Percentiles rank a stretch among this genome's conserved stretches.
These are phyloP conservation scores for Chrysophaeum taylorii DNA, from an alignment of 352 stramenopile species.

Conservation along the genomic window DNA sequence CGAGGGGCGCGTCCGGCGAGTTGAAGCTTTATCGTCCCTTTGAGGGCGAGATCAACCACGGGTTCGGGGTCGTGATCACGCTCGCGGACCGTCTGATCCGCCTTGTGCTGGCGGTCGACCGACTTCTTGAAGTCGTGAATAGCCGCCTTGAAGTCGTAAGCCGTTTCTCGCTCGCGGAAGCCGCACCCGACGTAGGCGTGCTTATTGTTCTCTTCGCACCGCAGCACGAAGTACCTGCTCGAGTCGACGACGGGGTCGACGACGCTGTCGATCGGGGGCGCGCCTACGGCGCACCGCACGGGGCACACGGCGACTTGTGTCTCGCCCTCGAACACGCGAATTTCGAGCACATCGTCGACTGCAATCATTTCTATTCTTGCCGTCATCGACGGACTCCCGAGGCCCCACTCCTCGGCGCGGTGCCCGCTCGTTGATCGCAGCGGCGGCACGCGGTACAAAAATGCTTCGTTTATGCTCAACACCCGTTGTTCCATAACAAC, in stretches of 20 bases:
- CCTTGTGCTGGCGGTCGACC: background rate
- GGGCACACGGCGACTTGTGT: background rate
- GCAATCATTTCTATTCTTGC: background rate
- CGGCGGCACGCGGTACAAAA: conserved; percentile 10
- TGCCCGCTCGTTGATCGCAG: background rate
- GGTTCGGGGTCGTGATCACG: background rate
- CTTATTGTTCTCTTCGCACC: background rate
- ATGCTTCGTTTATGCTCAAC: background rate
- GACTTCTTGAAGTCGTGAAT: background rate
- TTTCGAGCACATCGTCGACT: background rate
- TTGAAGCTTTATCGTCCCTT: background rate
- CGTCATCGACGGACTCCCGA: background rate
- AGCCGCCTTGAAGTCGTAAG: conserved; percentile 5
- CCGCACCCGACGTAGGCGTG: background rate
- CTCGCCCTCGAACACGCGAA: background rate
- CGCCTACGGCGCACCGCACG: background rate
- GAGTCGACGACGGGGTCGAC: conserved; percentile 8
- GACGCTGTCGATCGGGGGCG: background rate
- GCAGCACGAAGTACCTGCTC: conserved; percentile 10
- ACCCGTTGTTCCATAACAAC: too few relatives aligned
- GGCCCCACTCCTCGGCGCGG: background rate
- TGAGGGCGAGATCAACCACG: background rate
- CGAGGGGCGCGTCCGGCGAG: too few relatives aligned
- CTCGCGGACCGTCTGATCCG: background rate
- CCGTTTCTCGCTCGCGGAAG: background rate